A percentile compares a stretch with the other conserved stretches of the same genome.
These are phyloP conservation scores for Jaenimonas drosophilae DNA, from an alignment of 208 protist species.

Conservation along the genomic window DNA sequence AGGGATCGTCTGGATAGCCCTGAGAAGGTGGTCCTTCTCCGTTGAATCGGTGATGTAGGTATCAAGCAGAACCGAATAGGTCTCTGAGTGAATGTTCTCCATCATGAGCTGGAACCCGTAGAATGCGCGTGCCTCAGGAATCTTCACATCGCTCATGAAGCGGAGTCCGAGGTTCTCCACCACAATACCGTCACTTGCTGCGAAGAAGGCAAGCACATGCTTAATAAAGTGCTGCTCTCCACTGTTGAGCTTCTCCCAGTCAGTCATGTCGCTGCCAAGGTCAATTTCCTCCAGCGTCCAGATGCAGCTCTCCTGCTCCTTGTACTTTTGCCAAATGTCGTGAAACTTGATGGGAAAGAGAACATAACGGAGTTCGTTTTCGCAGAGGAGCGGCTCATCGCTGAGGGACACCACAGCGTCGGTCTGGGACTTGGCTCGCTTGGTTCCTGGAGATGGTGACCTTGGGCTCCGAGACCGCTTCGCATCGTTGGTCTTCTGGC, in stretches of 20 bases:
- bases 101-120: conserved; percentile 99
- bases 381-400: conserved; percentile 92
- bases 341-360: conserved; percentile 97
- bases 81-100: conserved; percentile 98
- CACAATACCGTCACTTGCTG: conserved; percentile 98
- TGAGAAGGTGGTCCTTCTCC: conserved; percentile 93
- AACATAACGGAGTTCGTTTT: conserved; percentile 96
- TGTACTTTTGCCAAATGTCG: conserved; percentile 99
- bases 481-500: no score
- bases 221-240: conserved; percentile 98
- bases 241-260: conserved; percentile 94
- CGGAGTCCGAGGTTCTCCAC: conserved; percentile 95
- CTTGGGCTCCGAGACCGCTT: no score
- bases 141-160: conserved; percentile 97
- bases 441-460: no score
- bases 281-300: conserved; percentile 99
- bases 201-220: conserved; percentile 99
- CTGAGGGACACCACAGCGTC: background rate
- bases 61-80: conserved; percentile 90
- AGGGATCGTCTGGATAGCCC: conserved; percentile 95
- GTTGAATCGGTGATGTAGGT: conserved; percentile 94
- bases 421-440: no score
- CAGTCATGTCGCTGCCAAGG: conserved; percentile 88
- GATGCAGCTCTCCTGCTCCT: conserved; percentile 96
- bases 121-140: conserved; percentile 97